phyloP scores from a whole-genome alignment of 805 yeast genomes.

The Nakazawaea holstii region DNA sequence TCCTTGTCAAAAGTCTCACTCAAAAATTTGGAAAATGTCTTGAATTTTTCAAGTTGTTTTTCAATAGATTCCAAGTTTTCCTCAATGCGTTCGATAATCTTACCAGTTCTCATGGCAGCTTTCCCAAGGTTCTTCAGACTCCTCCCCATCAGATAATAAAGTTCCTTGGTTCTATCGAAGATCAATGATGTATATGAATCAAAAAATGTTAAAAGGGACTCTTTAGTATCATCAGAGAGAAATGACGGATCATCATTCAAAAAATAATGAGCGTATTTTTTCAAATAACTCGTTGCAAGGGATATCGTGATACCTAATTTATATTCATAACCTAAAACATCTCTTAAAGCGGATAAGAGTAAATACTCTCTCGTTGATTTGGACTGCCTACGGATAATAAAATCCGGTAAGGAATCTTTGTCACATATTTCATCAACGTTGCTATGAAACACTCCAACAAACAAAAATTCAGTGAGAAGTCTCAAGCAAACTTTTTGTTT shows the following conservation, averaged over 20 bases:
- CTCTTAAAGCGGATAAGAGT: conserved; percentile 37
- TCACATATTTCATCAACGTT: conserved; percentile 32
- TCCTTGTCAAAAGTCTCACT: conserved; percentile 34
- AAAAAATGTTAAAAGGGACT: conserved; percentile 30
- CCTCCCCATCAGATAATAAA: conserved; percentile 30
- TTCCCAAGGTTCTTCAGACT: conserved; percentile 38
- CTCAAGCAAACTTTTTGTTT: conserved; percentile 44
- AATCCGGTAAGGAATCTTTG: conserved; percentile 37
- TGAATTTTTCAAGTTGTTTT: conserved; percentile 31
- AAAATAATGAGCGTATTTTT: conserved; percentile 35
- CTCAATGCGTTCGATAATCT: conserved; percentile 32
- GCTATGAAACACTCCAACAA: conserved; percentile 50
- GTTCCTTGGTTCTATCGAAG: conserved; percentile 27
- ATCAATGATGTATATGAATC: conserved; percentile 38
- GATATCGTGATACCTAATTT: conserved; percentile 22
- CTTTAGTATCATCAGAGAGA: conserved; percentile 23
- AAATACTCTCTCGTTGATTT: conserved; percentile 30
- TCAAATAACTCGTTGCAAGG: conserved; percentile 43
- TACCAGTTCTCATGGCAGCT: conserved; percentile 65
- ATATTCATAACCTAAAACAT: conserved; percentile 36
- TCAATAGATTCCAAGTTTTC: conserved; percentile 21
- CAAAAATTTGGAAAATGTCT: conserved; percentile 34
- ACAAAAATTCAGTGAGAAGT: conserved; percentile 51
- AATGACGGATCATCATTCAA: conserved; percentile 23
- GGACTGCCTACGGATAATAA: conserved; percentile 27